Percentiles rank a stretch among this genome's conserved stretches.
Evolutionary conservation across 2,329 filamentous ascomycete genomes (phyloP).

Genomic region (Polychaeton citri): DNA sequence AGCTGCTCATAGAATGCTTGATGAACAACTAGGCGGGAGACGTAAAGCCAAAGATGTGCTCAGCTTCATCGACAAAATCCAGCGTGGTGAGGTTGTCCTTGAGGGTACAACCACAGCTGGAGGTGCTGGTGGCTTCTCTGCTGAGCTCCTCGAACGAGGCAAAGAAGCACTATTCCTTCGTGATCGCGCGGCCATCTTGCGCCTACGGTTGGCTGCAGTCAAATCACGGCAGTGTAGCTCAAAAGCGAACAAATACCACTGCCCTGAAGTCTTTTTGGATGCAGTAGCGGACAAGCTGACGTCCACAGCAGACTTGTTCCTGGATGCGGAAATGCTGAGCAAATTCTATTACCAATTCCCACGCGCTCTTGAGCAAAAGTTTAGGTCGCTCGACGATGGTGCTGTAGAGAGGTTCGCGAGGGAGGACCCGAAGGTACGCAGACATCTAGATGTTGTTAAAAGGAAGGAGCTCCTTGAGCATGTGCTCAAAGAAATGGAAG

Average conservation of each 20-base stretch:
- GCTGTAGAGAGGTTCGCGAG: constrained; percentile 84
- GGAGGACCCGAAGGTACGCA: constrained; percentile 79
- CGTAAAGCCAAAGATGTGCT: constrained; percentile 84
- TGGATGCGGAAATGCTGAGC: constrained; percentile 89
- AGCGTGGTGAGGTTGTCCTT: constrained; percentile 70
- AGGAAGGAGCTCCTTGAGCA: constrained; percentile 87
- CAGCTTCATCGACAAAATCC: constrained; percentile 76
- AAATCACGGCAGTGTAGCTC: constrained; percentile 80
- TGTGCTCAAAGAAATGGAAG: constrained; percentile 91
- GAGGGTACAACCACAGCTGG: constrained; percentile 61
- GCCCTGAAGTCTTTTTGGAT: constrained; percentile 94
- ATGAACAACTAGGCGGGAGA: constrained; percentile 64
- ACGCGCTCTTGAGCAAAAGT: constrained; percentile 72
- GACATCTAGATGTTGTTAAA: constrained; percentile 82
- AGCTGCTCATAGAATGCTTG: constrained; percentile 58
- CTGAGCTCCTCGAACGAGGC: constrained; percentile 63
- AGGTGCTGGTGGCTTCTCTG: constrained; percentile 87
- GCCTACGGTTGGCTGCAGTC: constrained; percentile 75
- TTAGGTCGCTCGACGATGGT: constrained; percentile 54
- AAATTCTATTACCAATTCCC: constrained; percentile 98
- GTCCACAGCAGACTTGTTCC: constrained; percentile 86
- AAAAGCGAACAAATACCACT: constrained; percentile 86
- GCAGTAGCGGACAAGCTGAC: constrained; percentile 91
- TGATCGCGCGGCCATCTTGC: constrained; percentile 78
- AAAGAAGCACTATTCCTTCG: constrained; percentile 89